Evolutionary conservation across 2,329 filamentous ascomycete genomes (phyloP).

Genomic region (Calonectria henricotiae): DNA sequence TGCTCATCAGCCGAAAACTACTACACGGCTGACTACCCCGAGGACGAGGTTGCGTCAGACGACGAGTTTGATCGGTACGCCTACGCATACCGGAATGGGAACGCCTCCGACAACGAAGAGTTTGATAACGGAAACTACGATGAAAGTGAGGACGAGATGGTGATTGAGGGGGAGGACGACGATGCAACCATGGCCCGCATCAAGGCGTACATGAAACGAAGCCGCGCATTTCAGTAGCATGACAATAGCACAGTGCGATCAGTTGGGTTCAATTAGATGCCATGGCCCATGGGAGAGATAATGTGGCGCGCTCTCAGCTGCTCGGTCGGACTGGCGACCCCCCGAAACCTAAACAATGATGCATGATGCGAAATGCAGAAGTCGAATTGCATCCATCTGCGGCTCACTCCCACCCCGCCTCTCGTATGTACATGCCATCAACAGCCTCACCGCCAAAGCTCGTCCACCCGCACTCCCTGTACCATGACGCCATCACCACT

Average conservation of each 20-base stretch:
- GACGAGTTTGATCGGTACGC: slow-evolving; percentile 68
- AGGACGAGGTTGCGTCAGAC: slow-evolving; percentile 83
- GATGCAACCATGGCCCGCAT: slow-evolving; percentile 60
- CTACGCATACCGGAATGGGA: slow-evolving; percentile 70
- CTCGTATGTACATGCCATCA: slow-evolving; percentile 10
- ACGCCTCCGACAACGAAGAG: slow-evolving; percentile 72
- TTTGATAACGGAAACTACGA: slow-evolving; percentile 63
- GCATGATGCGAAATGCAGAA: slow-evolving; percentile 19
- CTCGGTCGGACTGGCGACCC: background rate
- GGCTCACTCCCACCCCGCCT: background rate
- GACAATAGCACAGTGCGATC: slow-evolving; percentile 19
- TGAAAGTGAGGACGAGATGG: slow-evolving; percentile 59
- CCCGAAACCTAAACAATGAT: background rate
- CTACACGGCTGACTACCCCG: slow-evolving; percentile 85
- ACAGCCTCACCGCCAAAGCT: slow-evolving; percentile 42
- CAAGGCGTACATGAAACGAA: slow-evolving; percentile 58
- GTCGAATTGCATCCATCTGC: slow-evolving; percentile 15
- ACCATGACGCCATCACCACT: slow-evolving; percentile 41
- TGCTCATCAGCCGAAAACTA: slow-evolving; percentile 77
- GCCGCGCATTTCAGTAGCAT: slow-evolving; percentile 51
- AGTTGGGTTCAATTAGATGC: slow-evolving; percentile 8
- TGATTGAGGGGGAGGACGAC: slow-evolving; percentile 59
- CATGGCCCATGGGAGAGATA: background rate
- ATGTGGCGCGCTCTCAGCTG: slow-evolving; percentile 11
- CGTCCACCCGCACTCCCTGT: slow-evolving; percentile 29